Base-by-base conservation (phyloP, 2,329 filamentous ascomycete species). In the Colletotrichum nymphaeae region DNA sequence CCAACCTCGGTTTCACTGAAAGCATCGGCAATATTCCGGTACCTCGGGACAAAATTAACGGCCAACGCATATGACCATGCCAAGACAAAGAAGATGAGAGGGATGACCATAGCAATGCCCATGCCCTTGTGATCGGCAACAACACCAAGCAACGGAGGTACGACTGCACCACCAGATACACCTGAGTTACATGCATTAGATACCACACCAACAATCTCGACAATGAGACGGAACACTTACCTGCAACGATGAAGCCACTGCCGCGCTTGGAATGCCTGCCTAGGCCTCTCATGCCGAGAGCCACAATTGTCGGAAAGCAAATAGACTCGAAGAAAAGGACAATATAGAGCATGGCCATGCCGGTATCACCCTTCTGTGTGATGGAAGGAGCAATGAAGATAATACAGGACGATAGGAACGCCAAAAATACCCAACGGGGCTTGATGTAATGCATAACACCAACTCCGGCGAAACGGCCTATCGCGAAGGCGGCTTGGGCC, bases 261-360 rank as follows among this genome's bases (percentile, higher is more conserved):
- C 93, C 94, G 73, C 93, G 89, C 85, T 95, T 95, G 46, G 92
- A 94, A 83, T 96, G 92, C 22, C 91, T 89, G 6, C 94, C 94
- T 1, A 91, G 83, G 1, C 88, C 89, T 24, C 88, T 84, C 79
- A 91, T 89, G 0, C 88, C 87, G 6, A 91, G 82, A 0, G 88
- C 88, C 58, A 91, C 88, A 74, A 91, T 90, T 30, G 88, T 90
- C 1, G 89, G 88, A 80, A 91, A 91, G 79, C 87, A 88, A 76
- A 89, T 88, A 0, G 85, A 87, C 78, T 89, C 88, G 79, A 89
- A 90, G 81, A 89, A 90, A 37, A 91, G 81, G 0, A 89, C 87
- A 0, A 89, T 71, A 75, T 84, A 88, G 9, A 91, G 81, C 84
- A 90, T 87, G 19, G 84, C 85, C 72, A 91, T 86, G n/a, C 88